Evolutionary conservation across 2,329 filamentous ascomycete genomes (phyloP).

Genomic region (Apiospora marii): DNA sequence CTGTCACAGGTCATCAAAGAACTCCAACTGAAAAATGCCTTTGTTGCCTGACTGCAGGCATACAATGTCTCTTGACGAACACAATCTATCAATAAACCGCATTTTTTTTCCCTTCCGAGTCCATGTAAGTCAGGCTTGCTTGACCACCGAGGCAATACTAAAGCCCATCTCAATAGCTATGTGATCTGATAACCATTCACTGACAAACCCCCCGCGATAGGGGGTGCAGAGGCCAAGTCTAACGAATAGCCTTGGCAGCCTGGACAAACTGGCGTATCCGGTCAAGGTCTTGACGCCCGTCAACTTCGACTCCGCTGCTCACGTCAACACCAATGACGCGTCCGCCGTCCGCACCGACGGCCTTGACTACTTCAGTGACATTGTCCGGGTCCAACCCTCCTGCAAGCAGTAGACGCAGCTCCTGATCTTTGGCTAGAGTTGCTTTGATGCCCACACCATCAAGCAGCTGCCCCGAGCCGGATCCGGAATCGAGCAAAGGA

Average conservation of each 20-base stretch:
- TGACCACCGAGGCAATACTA: not conserved
- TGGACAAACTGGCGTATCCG: constrained; percentile 85
- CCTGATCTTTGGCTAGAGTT: constrained; percentile 70
- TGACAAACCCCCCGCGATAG: not conserved
- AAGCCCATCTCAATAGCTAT: not conserved
- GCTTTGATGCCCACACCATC: constrained; percentile 74
- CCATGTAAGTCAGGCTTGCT: not conserved
- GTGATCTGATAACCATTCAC: not conserved
- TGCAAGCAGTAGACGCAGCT: constrained; percentile 81
- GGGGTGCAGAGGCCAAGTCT: not conserved
- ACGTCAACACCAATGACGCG: constrained; percentile 88
- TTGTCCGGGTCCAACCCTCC: constrained; percentile 86
- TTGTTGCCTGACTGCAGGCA: not conserved
- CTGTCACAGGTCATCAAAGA: not conserved
- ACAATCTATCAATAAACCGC: not conserved
- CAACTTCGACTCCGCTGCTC: constrained; percentile 89
- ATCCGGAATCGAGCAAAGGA: constrained; percentile 86
- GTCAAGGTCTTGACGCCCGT: constrained; percentile 79
- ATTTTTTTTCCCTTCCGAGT: not conserved
- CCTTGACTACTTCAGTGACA: constrained; percentile 70
- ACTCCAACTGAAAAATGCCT: not conserved
- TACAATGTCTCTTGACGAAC: not conserved
- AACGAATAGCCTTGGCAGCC: constrained; percentile 66
- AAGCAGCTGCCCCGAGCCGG: constrained; percentile 81
- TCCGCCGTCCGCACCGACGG: constrained; percentile 65